Percentiles rank a stretch among this genome's conserved stretches.
These are phyloP conservation scores for Lippia alba DNA, from an alignment of 305 asterid genomes.

Conservation along the genomic window DNA sequence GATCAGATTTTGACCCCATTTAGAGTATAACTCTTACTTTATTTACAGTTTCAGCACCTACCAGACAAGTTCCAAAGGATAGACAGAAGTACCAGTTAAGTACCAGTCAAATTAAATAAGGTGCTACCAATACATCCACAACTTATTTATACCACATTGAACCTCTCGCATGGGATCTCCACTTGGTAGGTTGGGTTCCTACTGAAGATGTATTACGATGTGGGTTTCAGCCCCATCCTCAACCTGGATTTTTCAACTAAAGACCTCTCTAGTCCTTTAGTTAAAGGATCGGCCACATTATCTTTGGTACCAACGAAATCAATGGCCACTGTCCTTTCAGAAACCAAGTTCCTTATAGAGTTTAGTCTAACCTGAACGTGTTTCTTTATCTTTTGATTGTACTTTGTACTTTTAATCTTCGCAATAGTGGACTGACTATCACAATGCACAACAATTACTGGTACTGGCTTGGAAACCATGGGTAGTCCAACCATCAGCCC, in stretches of 20 bases:
- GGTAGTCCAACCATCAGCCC: too few species aligned
- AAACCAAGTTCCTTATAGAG: not conserved
- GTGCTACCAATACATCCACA: not conserved
- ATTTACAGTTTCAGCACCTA: too few species aligned
- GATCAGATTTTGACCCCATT: too few species aligned
- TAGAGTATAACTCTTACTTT: too few species aligned
- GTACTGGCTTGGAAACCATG: too few species aligned
- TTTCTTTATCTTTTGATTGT: too few species aligned
- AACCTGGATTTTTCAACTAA: not conserved
- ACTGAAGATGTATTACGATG: not conserved
- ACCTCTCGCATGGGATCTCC: not conserved
- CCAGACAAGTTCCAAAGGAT: too few species aligned
- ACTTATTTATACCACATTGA: not conserved
- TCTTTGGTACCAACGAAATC: not conserved
- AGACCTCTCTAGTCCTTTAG: conserved; percentile 4
- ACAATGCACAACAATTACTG: not conserved
- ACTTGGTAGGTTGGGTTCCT: too few species aligned
- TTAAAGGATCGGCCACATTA: not conserved
- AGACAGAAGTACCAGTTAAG: not conserved
- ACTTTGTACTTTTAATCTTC: not conserved
- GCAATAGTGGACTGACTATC: not conserved
- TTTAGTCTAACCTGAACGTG: not conserved
- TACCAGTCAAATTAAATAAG: too few species aligned
- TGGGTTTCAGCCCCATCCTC: not conserved
- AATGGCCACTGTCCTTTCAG: not conserved